These are phyloP conservation scores for Tricholoma saponaceum DNA, from an alignment of 768 basidiomycete genomes.

Conservation along the genomic window DNA sequence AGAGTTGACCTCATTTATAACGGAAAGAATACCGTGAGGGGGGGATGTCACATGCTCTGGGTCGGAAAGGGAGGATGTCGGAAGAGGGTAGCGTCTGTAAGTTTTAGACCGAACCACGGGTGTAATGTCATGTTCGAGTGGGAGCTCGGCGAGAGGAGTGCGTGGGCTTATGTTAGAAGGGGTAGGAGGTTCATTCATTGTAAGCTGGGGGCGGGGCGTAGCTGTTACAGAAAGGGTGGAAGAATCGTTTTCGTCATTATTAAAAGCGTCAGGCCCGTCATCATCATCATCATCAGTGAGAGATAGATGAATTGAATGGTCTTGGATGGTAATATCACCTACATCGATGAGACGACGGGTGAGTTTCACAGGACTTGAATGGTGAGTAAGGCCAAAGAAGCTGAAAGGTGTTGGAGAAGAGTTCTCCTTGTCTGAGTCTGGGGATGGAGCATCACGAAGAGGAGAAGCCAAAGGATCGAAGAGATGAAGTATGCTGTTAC, in stretches of 20 bases:
- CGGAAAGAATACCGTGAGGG: constrained; percentile 9
- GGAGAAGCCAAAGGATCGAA: constrained; percentile 45
- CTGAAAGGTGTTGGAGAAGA: constrained; percentile 22
- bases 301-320: constrained; percentile 26
- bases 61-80: constrained; percentile 18
- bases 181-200: constrained; percentile 11
- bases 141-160: constrained; percentile 35
- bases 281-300: constrained; percentile 30
- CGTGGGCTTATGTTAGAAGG: constrained; percentile 24
- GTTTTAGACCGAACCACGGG: constrained; percentile 31
- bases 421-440: constrained; percentile 49
- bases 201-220: constrained; percentile 13
- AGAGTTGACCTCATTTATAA: constrained; percentile 17
- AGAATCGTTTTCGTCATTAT: constrained; percentile 33
- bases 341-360: constrained; percentile 45
- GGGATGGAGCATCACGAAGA: constrained; percentile 20
- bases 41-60: constrained; percentile 8
- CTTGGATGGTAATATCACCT: constrained; percentile 43
- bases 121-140: constrained; percentile 27
- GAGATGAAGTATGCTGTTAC: constrained; percentile 43
- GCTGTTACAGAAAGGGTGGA: constrained; percentile 29
- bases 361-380: constrained; percentile 24
- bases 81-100: constrained; percentile 18
- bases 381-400: constrained; percentile 32
- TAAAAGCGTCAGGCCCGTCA: constrained; percentile 24